These are phyloP conservation scores for Ceratobasidium sp. DNA, from an alignment of 1,284 basidiomycete species.

Conservation along the genomic window DNA sequence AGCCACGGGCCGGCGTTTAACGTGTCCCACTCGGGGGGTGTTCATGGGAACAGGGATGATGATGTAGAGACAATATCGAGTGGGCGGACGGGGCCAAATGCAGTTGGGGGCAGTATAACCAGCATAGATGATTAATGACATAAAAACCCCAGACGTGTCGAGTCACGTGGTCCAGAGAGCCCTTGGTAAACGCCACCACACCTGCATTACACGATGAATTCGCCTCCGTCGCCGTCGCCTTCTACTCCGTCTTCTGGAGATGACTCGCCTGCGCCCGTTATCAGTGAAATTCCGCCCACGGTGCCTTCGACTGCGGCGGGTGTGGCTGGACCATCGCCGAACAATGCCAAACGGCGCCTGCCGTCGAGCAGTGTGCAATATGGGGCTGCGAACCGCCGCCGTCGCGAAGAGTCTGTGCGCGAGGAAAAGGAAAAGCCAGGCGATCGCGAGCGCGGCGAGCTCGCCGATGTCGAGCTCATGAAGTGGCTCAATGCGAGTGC, in stretches of 20 bases:
- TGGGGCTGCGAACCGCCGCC: conserved; percentile 32
- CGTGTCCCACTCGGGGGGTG: not conserved
- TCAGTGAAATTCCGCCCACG: not conserved
- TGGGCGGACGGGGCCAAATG: conserved; percentile 22
- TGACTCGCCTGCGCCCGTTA: conserved; percentile 9
- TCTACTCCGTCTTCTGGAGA: conserved; percentile 40
- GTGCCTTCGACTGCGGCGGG: not conserved
- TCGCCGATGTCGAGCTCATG: conserved; percentile 41
- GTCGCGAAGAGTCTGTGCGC: conserved; percentile 27
- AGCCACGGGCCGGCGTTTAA: conserved; percentile 16
- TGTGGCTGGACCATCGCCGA: conserved; percentile 18
- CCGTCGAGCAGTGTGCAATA: conserved; percentile 26
- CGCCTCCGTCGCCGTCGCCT: conserved; percentile 35
- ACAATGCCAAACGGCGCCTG: conserved; percentile 27
- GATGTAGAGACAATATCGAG: conserved; percentile 21
- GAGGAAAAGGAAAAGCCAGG: conserved; percentile 21
- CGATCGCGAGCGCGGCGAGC: conserved; percentile 25
- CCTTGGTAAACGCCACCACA: conserved; percentile 18
- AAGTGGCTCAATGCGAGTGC: conserved; percentile 39
- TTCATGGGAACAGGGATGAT: conserved; percentile 1
- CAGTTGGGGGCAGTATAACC: conserved; percentile 26
- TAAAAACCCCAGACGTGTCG: not conserved
- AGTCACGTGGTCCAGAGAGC: conserved; percentile 13
- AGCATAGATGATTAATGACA: conserved; percentile 24
- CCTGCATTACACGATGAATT: conserved; percentile 12